Percentiles rank a stretch among this genome's conserved stretches.
Evolutionary conservation across 257 asterid species (phyloP).

Genomic region (Dorcoceras hygrometricum): DNA sequence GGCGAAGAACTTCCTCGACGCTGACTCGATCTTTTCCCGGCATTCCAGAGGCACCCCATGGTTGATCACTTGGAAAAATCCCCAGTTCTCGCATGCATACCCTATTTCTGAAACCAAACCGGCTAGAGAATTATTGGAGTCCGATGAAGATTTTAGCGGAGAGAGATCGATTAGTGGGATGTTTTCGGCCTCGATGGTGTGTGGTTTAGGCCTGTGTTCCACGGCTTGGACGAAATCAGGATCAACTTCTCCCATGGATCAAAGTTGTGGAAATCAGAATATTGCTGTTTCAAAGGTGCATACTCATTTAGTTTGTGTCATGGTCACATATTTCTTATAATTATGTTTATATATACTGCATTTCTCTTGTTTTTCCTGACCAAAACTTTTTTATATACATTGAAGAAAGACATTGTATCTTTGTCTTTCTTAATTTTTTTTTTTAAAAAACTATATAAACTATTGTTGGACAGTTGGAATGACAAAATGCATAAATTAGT

Average conservation of each 20-base stretch:
- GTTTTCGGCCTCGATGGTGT: slow-evolving; percentile 25
- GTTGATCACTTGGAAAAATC: slow-evolving; percentile 45
- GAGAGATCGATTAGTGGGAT: slow-evolving; percentile 43
- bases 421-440: no score
- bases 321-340: no score
- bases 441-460: no score
- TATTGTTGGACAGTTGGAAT: no score
- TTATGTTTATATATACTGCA: no score
- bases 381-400: no score
- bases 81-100: slow-evolving; percentile 38
- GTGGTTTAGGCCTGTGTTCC: slow-evolving; percentile 33
- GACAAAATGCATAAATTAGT: no score
- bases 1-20: slow-evolving; percentile 33
- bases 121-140: slow-evolving; percentile 6
- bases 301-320: no score
- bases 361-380: no score
- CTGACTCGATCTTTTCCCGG: slow-evolving; percentile 29
- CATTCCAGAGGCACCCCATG: slow-evolving; percentile 33
- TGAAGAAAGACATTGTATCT: no score
- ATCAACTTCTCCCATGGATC: slow-evolving; percentile 35
- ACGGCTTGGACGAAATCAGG: slow-evolving; percentile 32
- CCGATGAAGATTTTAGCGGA: slow-evolving; percentile 6
- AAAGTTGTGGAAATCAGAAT: neutral
- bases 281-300: no score
- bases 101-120: slow-evolving; percentile 28